A percentile compares a stretch with the other conserved stretches of the same genome.
Conservation (phyloP, 768 basidiomycete species). For the Mycena crocata region DNA sequence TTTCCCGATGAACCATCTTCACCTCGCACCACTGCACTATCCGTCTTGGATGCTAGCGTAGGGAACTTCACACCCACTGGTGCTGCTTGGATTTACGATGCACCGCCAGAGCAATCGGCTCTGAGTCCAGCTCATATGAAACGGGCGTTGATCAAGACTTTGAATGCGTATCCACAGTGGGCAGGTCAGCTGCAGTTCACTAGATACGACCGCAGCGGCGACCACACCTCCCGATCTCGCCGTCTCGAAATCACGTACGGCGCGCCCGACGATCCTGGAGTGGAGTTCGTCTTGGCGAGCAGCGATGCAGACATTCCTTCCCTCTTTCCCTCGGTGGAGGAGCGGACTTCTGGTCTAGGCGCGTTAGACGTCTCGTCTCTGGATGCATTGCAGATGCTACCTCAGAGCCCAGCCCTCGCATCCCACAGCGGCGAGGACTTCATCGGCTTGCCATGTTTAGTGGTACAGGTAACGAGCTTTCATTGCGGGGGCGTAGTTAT, state of each 20-base stretch:
- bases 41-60: slow-evolving; percentile 45
- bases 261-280: slow-evolving; percentile 41
- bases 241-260: slow-evolving; percentile 44
- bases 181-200: slow-evolving; percentile 44
- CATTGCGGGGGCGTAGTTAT: slow-evolving; percentile 43
- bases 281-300: slow-evolving; percentile 42
- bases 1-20: slow-evolving; percentile 18
- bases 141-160: slow-evolving; percentile 31
- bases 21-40: slow-evolving; percentile 30
- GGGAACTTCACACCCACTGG: slow-evolving; percentile 40
- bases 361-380: slow-evolving; percentile 30
- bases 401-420: slow-evolving; percentile 37
- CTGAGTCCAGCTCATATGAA: slow-evolving; percentile 30
- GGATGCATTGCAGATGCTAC: slow-evolving; percentile 29
- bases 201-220: slow-evolving; percentile 24
- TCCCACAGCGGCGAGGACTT: slow-evolving; percentile 36
- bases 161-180: slow-evolving; percentile 47
- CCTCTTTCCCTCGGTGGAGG: slow-evolving; percentile 21
- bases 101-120: slow-evolving; percentile 5
- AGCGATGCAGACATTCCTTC: not conserved
- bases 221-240: slow-evolving; percentile 41
- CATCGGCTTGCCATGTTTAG: slow-evolving; percentile 43
- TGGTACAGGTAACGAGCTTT: slow-evolving; percentile 49
- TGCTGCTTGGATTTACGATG: slow-evolving; percentile 43
- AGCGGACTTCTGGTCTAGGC: slow-evolving; percentile 27